Evolutionary conservation across 1,284 basidiomycete species (phyloP).

Genomic region (Malassezia nana): DNA sequence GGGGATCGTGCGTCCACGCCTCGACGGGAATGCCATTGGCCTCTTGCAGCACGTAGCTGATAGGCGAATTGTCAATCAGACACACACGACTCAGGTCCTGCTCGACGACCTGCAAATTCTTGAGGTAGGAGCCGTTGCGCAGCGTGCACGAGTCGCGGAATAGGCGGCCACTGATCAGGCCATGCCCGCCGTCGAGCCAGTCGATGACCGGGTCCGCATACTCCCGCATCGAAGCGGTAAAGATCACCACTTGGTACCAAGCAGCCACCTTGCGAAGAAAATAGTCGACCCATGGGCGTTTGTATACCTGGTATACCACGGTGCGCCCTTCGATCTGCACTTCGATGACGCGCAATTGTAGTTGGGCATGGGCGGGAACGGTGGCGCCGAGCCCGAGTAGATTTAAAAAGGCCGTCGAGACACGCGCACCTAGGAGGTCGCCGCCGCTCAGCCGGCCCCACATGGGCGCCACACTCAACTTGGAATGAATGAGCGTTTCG

Average conservation of each 20-base stretch:
- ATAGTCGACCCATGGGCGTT: slow-evolving; percentile 76
- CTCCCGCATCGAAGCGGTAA: slow-evolving; percentile 96
- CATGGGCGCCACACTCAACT: slow-evolving; percentile 59
- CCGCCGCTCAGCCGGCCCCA: slow-evolving; percentile 15
- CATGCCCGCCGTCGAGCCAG: slow-evolving; percentile 87
- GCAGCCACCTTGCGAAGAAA: slow-evolving; percentile 60
- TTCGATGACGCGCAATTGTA: slow-evolving; percentile 74
- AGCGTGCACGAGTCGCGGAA: slow-evolving; percentile 94
- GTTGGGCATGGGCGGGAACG: slow-evolving; percentile 15
- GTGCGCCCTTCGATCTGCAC: slow-evolving; percentile 79
- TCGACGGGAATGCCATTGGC: slow-evolving; percentile 98
- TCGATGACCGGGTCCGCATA: slow-evolving; percentile 99
- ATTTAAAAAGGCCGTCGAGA: slow-evolving; percentile 20
- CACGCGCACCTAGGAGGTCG: slow-evolving; percentile 1
- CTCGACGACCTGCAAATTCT: slow-evolving; percentile 80
- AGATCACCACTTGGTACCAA: slow-evolving; percentile 98
- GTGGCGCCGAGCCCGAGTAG: slow-evolving; percentile 32
- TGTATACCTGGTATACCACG: slow-evolving; percentile 95
- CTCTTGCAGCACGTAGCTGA: slow-evolving; percentile 84
- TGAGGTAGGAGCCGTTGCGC: slow-evolving; percentile 85
- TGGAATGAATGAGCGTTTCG: slow-evolving; percentile 96
- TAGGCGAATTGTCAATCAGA: slow-evolving; percentile 90
- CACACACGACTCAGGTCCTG: slow-evolving; percentile 79
- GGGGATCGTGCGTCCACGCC: slow-evolving; percentile 95
- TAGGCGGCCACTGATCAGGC: slow-evolving; percentile 70